A percentile compares a stretch with the other conserved stretches of the same genome.
These are phyloP conservation scores for Poa pratensis DNA, from an alignment of 176 grass and related monocot genomes.

Conservation along the genomic window DNA sequence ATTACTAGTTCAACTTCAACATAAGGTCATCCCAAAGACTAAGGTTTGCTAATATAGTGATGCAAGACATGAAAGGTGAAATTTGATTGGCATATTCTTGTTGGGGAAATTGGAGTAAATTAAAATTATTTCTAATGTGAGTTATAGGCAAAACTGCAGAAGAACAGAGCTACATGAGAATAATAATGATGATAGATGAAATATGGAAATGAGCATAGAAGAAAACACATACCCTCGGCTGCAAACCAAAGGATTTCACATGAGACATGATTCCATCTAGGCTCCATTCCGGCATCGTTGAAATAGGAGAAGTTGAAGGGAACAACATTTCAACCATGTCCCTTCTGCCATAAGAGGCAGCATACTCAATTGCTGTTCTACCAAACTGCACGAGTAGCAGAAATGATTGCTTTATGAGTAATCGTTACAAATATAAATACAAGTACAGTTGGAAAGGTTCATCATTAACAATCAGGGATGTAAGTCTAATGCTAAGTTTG, in stretches of 20 bases:
- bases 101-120: neutral
- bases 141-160: neutral
- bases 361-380: neutral
- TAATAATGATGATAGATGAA: neutral
- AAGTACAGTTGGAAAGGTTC: neutral
- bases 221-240: constrained; percentile 2
- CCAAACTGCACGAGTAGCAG: constrained; percentile 3
- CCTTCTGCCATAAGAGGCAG: neutral
- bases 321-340: constrained; percentile 31
- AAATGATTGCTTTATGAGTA: neutral
- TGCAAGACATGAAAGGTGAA: neutral
- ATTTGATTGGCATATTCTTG: neutral
- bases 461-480: neutral
- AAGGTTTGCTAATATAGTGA: neutral
- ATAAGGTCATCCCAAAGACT: neutral
- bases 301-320: constrained; percentile 25
- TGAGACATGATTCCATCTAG: constrained; percentile 35
- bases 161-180: neutral
- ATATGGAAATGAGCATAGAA: neutral
- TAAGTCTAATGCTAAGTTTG: neutral
- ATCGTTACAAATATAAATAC: neutral
- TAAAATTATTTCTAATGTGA: neutral
- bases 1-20: neutral
- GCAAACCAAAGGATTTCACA: constrained; percentile 25
- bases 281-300: constrained; percentile 19